Percentiles rank a stretch among this genome's conserved stretches.
Conservation (phyloP, 345 rosid genomes). For the Jatropha curcas region DNA sequence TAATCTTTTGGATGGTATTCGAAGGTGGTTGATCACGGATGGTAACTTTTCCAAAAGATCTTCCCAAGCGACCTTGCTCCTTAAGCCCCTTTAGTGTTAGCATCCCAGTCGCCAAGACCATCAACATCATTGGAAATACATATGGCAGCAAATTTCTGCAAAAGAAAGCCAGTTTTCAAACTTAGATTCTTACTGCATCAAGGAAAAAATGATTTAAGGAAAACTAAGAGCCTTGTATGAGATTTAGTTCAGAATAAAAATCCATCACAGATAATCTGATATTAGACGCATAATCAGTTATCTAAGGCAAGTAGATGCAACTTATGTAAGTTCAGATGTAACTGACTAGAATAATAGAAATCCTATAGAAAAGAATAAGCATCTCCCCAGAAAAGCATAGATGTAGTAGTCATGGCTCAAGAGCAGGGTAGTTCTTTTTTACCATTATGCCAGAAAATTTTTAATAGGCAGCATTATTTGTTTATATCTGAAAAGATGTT, state of each 20-base stretch:
- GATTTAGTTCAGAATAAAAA: not conserved
- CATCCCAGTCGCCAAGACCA: constrained; percentile 71
- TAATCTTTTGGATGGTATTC: constrained; percentile 87
- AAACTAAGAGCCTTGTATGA: not conserved
- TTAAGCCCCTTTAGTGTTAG: constrained; percentile 81
- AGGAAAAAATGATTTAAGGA: constrained; percentile 5
- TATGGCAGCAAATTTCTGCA: constrained; percentile 75
- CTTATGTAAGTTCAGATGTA: not conserved
- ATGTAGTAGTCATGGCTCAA: not conserved
- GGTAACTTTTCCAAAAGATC: constrained; percentile 76
- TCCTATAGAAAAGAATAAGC: not conserved
- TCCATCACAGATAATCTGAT: not conserved
- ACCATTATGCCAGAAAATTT: not conserved
- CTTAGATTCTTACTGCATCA: constrained; percentile 8
- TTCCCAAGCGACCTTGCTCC: constrained; percentile 94
- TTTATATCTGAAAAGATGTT: too few species aligned
- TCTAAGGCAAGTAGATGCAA: not conserved
- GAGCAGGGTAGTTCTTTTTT: not conserved
- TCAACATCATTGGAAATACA: constrained; percentile 60
- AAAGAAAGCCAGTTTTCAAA: constrained; percentile 11
- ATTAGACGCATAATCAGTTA: not conserved
- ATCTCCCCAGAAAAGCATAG: not conserved
- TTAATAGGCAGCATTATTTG: not conserved
- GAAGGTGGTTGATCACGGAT: constrained; percentile 96
- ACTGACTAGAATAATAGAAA: not conserved